phyloP scores from a whole-genome alignment of 1,284 basidiomycete species.

The Laetiporus sulphureus region DNA sequence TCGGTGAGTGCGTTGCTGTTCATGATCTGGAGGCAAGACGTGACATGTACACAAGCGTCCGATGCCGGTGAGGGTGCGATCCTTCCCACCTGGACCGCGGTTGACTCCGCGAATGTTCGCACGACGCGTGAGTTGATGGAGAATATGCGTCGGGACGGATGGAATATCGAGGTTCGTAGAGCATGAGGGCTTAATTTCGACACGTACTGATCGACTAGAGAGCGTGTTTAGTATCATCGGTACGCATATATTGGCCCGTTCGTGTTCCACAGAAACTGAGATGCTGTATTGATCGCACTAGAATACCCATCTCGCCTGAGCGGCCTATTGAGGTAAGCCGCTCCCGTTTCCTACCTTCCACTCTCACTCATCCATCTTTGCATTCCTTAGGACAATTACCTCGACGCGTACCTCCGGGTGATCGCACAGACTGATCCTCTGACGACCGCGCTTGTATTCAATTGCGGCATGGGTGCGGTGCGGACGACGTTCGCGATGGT shows the following conservation, averaged over 20 bases:
- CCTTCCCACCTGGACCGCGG: conserved; percentile 91
- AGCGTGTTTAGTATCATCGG: conserved; percentile 53
- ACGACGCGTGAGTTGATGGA: conserved; percentile 89
- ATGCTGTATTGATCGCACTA: conserved; percentile 29
- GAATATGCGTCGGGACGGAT: conserved; percentile 74
- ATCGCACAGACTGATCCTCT: conserved; percentile 80
- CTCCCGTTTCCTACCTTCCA: not conserved
- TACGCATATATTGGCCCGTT: conserved; percentile 16
- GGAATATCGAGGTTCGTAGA: conserved; percentile 76
- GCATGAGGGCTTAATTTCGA: not conserved
- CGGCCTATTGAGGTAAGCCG: conserved; percentile 69
- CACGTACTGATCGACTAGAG: not conserved
- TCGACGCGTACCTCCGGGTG: conserved; percentile 87
- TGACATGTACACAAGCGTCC: conserved; percentile 46
- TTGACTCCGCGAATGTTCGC: conserved; percentile 79
- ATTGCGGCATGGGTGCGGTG: conserved; percentile 96
- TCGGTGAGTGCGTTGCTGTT: conserved; percentile 38
- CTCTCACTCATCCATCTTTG: not conserved
- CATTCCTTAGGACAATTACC: conserved; percentile 74
- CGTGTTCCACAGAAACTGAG: no score
- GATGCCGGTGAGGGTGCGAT: conserved; percentile 77
- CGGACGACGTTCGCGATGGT: conserved; percentile 98
- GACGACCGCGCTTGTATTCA: conserved; percentile 85
- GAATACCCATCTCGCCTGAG: conserved; percentile 91
- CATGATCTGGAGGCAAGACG: not conserved